These are phyloP conservation scores for Gryganskiella cystojenkinii DNA, from an alignment of 192 early-diverging fungal genomes.

Conservation along the genomic window DNA sequence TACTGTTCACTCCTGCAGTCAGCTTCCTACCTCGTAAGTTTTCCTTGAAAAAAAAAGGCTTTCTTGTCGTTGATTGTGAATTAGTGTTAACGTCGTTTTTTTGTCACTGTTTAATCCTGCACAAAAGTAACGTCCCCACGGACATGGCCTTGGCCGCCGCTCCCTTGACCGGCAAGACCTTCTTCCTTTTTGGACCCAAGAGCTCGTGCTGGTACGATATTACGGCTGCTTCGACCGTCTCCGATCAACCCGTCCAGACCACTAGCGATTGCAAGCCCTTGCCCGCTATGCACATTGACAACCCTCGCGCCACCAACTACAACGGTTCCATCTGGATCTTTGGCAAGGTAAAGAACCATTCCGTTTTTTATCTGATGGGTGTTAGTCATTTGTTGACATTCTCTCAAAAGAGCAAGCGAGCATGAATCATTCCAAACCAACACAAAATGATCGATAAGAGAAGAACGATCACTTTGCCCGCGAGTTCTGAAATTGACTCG, in stretches of 20 bases:
- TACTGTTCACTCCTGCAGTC: slow-evolving; percentile 24
- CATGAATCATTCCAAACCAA: too few species aligned
- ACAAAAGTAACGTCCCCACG: slow-evolving; percentile 32
- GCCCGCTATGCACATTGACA: slow-evolving; percentile 24
- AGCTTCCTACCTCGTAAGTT: slow-evolving; percentile 38
- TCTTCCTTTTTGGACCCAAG: slow-evolving; percentile 49
- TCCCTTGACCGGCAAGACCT: slow-evolving; percentile 34
- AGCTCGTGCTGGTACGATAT: slow-evolving; percentile 38
- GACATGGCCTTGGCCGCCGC: slow-evolving; percentile 34
- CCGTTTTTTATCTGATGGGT: too few species aligned
- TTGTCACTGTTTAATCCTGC: neutral
- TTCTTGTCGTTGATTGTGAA: neutral
- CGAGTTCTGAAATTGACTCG: too few species aligned
- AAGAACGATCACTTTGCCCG: too few species aligned
- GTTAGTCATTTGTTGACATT: too few species aligned
- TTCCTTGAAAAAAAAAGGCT: neutral
- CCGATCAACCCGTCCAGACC: slow-evolving; percentile 22
- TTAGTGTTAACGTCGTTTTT: neutral
- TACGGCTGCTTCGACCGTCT: slow-evolving; percentile 13
- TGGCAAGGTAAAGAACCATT: slow-evolving; percentile 27
- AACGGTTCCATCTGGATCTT: slow-evolving; percentile 45
- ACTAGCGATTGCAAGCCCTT: slow-evolving; percentile 33
- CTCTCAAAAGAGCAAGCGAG: too few species aligned
- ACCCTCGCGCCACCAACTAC: slow-evolving; percentile 23
- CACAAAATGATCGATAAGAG: too few species aligned